Evolutionary conservation across 306 rosid species (phyloP).

Genomic region (Carpinus fangiana): DNA sequence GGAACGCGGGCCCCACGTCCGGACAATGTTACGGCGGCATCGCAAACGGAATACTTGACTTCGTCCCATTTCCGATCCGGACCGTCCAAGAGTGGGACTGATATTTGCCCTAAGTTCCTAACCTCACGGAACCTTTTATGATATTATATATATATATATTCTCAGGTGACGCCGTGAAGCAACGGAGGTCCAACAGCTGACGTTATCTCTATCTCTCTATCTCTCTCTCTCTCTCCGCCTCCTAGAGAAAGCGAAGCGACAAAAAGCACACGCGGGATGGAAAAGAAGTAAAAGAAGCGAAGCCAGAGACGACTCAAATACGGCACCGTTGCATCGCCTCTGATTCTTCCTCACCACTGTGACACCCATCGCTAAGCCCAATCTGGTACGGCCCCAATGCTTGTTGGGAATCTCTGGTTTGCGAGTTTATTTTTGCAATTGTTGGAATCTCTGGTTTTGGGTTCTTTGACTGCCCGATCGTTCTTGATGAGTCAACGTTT

Average conservation of each 20-base stretch:
- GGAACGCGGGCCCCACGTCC: too few species aligned
- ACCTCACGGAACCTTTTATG: neutral
- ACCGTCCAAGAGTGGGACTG: too few species aligned
- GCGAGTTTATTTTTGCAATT: slow-evolving; percentile 27
- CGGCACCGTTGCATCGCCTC: slow-evolving; percentile 31
- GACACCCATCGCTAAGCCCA: neutral
- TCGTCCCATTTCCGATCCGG: too few species aligned
- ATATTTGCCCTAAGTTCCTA: too few species aligned
- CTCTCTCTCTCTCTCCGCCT: slow-evolving; percentile 16
- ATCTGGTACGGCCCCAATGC: slow-evolving; percentile 5
- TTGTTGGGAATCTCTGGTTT: neutral
- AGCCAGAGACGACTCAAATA: neutral
- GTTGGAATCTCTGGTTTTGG: slow-evolving; percentile 24
- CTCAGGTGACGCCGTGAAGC: slow-evolving; percentile 29
- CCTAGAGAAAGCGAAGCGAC: neutral
- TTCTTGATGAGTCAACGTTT: slow-evolving; percentile 24
- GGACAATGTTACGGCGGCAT: too few species aligned
- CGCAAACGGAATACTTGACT: too few species aligned
- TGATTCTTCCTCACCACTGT: neutral
- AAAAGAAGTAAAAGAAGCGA: neutral
- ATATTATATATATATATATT: neutral
- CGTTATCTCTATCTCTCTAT: neutral
- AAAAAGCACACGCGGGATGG: neutral
- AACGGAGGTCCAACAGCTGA: slow-evolving; percentile 32
- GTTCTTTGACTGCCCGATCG: slow-evolving; percentile 23